phyloP scores from a whole-genome alignment of 2,329 filamentous ascomycete species.

The Arthrobotrys musiformis region DNA sequence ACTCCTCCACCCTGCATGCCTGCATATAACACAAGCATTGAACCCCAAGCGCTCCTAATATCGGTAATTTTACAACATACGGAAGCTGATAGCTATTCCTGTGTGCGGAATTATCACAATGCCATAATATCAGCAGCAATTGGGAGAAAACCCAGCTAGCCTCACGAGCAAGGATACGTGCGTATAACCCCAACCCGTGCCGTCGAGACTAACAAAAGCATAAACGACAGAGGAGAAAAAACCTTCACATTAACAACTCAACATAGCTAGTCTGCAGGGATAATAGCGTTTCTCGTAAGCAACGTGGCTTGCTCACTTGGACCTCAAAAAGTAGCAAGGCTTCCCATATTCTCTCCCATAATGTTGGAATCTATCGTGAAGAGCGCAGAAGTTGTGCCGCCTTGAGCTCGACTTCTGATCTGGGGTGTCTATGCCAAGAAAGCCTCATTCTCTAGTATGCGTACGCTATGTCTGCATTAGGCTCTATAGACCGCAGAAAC shows the following conservation, averaged over 20 bases:
- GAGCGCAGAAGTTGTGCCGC: background rate
- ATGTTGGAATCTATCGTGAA: background rate
- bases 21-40: background rate
- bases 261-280: background rate
- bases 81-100: background rate
- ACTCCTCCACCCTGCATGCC: background rate
- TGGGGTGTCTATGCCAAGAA: background rate
- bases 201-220: background rate
- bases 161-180: background rate
- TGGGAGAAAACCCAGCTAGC: background rate
- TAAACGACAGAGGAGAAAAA: too few species aligned
- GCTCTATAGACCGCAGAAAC: background rate
- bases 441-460: constrained; percentile 6
- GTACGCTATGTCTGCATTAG: background rate
- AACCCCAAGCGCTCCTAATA: background rate
- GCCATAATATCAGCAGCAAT: background rate
- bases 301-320: constrained; percentile 1
- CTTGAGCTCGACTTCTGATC: background rate
- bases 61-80: background rate
- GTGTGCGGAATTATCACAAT: background rate
- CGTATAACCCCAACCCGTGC: background rate
- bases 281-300: background rate
- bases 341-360: background rate
- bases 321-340: background rate
- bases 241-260: constrained; percentile 4